These are phyloP conservation scores for Lunasporangiospora selenospora DNA, from an alignment of 192 early-diverging fungal genomes.

Conservation along the genomic window DNA sequence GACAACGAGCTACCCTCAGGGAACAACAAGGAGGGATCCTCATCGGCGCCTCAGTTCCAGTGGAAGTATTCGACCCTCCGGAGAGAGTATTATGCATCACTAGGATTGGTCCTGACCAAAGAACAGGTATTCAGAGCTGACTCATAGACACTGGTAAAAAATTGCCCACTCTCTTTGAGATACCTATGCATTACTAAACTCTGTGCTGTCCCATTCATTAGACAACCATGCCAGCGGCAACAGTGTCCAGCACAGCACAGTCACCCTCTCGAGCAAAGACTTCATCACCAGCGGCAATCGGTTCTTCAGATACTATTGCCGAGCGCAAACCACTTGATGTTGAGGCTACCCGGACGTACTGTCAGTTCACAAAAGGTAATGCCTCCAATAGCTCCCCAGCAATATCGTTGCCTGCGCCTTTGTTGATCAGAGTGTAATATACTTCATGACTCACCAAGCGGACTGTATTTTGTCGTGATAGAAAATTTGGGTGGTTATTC, in stretches of 20 bases:
- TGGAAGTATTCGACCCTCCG: conserved; percentile 51
- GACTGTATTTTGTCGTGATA: conserved; percentile 5
- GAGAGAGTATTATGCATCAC: conserved; percentile 45
- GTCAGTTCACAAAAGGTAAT: conserved; percentile 37
- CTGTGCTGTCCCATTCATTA: no score
- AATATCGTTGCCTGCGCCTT: background rate
- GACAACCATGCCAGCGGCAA: no score
- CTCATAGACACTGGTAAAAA: background rate
- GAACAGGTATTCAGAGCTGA: conserved; percentile 27
- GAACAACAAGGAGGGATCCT: background rate
- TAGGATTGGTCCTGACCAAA: conserved; percentile 33
- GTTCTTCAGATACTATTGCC: conserved; percentile 9
- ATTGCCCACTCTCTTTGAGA: background rate
- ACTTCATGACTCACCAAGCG: background rate
- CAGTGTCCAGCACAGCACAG: no score
- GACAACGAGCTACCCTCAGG: background rate
- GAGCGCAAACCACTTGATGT: conserved; percentile 32
- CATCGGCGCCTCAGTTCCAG: conserved; percentile 45
- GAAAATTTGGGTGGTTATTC: conserved; percentile 59
- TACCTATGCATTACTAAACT: background rate
- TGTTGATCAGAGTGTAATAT: background rate
- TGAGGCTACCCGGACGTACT: conserved; percentile 16
- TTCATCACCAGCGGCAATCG: conserved; percentile 31
- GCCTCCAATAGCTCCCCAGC: no score
- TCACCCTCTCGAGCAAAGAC: conserved; percentile 18